phyloP scores from a whole-genome alignment of 306 rosid genomes.

The Fragaria vesca region DNA sequence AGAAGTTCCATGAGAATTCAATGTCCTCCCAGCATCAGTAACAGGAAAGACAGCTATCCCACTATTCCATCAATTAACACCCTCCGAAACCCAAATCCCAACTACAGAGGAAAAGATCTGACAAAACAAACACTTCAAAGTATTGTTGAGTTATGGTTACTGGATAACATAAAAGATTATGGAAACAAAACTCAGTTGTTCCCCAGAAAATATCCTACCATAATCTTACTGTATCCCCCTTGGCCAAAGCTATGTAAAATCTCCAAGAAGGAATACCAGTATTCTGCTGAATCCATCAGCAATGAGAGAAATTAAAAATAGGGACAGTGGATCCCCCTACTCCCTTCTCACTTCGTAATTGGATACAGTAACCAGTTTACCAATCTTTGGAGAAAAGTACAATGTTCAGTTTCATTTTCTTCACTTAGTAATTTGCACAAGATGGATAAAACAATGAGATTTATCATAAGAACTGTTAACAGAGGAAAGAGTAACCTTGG shows the following conservation, averaged over 20 bases:
- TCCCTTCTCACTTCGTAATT: neutral
- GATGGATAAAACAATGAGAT: neutral
- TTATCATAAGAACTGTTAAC: neutral
- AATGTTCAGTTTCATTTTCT: neutral
- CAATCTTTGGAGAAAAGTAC: neutral
- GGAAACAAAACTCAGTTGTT: neutral
- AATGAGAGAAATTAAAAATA: neutral
- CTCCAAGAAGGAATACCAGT: neutral
- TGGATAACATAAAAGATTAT: neutral
- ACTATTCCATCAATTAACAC: neutral
- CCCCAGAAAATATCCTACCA: neutral
- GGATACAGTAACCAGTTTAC: neutral
- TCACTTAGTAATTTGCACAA: neutral
- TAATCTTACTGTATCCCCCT: neutral
- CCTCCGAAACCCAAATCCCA: neutral
- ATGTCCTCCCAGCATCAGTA: neutral
- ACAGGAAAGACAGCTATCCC: neutral
- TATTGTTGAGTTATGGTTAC: neutral
- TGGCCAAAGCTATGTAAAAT: neutral
- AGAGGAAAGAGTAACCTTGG: slow-evolving; percentile 58
- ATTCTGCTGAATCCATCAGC: neutral
- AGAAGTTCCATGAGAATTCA: neutral
- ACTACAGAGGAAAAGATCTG: neutral
- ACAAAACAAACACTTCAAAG: neutral
- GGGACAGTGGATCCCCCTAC: neutral